Conservation (phyloP, 257 asterid species). For the Capsicum pubescens region DNA sequence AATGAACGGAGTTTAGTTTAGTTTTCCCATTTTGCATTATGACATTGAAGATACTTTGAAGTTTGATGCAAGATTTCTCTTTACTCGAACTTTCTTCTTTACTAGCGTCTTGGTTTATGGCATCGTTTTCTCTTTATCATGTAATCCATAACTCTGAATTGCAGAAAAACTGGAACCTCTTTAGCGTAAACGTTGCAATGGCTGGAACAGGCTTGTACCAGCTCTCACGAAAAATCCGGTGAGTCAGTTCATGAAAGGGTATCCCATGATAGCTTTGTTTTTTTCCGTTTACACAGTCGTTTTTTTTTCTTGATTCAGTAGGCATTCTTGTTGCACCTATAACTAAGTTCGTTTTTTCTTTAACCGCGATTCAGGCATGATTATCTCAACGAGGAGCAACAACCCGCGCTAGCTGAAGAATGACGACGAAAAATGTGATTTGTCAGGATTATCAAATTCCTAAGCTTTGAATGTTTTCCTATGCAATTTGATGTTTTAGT, state of each 20-base stretch:
- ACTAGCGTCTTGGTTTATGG: not conserved
- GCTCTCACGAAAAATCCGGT: slow-evolving; percentile 76
- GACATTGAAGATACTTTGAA: not conserved
- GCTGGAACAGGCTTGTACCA: slow-evolving; percentile 91
- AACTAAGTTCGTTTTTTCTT: not conserved
- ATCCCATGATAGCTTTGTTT: not conserved
- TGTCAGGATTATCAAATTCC: not conserved
- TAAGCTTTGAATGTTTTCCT: not conserved
- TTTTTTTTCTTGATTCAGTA: not conserved
- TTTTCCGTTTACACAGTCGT: not conserved
- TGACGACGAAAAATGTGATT: slow-evolving; percentile 40
- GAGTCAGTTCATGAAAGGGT: slow-evolving; percentile 29
- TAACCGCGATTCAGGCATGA: slow-evolving; percentile 61
- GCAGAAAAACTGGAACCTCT: slow-evolving; percentile 96
- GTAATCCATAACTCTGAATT: slow-evolving; percentile 38
- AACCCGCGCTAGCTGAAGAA: slow-evolving; percentile 71
- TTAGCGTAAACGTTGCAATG: slow-evolving; percentile 88
- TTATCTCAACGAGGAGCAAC: slow-evolving; percentile 58
- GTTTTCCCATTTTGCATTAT: not conserved
- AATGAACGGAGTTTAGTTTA: not conserved
- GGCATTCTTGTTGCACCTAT: not conserved
- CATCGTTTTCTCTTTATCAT: not conserved
- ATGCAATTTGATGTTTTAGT: slow-evolving; percentile 25
- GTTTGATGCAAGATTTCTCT: not conserved
- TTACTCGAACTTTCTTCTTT: not conserved